Percentiles rank a stretch among this genome's conserved stretches.
These are phyloP conservation scores for Glonium stellatum DNA, from an alignment of 495 filamentous ascomycete genomes.

Conservation along the genomic window DNA sequence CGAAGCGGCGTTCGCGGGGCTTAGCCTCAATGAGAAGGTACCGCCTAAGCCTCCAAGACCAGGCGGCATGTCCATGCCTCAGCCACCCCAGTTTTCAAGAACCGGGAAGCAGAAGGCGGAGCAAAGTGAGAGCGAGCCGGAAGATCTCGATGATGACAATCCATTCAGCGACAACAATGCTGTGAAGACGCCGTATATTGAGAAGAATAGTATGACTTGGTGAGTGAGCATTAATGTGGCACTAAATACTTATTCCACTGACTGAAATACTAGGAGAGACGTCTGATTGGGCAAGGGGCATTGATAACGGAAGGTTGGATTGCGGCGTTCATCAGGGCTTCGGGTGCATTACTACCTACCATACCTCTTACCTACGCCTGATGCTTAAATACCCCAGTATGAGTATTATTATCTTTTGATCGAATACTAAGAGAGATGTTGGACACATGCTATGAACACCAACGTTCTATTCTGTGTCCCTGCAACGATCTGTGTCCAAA, in stretches of 20 bases:
- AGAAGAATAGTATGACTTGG: constrained; percentile 52
- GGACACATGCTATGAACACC: neutral
- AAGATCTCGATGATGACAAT: constrained; percentile 47
- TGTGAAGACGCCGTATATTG: constrained; percentile 53
- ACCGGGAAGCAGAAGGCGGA: constrained; percentile 45
- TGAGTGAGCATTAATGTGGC: constrained; percentile 12
- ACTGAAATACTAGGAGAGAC: constrained; percentile 14
- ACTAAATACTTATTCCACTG: too few relatives aligned
- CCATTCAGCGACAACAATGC: constrained; percentile 75
- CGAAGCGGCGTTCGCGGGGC: constrained; percentile 28
- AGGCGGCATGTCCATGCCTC: constrained; percentile 33
- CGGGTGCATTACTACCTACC: neutral
- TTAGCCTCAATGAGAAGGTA: constrained; percentile 29
- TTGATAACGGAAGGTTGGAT: neutral
- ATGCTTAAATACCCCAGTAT: constrained; percentile 1
- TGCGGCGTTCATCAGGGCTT: neutral
- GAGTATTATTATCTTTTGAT: neutral
- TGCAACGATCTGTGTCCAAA: too few relatives aligned
- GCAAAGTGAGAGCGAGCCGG: constrained; percentile 33
- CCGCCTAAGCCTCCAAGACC: constrained; percentile 36
- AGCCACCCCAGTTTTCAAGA: constrained; percentile 27
- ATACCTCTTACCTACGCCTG: neutral
- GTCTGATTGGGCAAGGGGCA: constrained; percentile 3
- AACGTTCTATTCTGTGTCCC: too few relatives aligned
- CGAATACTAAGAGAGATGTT: neutral